These are phyloP conservation scores for Pythium aristosporum DNA, from an alignment of 352 stramenopile species.

Conservation along the genomic window DNA sequence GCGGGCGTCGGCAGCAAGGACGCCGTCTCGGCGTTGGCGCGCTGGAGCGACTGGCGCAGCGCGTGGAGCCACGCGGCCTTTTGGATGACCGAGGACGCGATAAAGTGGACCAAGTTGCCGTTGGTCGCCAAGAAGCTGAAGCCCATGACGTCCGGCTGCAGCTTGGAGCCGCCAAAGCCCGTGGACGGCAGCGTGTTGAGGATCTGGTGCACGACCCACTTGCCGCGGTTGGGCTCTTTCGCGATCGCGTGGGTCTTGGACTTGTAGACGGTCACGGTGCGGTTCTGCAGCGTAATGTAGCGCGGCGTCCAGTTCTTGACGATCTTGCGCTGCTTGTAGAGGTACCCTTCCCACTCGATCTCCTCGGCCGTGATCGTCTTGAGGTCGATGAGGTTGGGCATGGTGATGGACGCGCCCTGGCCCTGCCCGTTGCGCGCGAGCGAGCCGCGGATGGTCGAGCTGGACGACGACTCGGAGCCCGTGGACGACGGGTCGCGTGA, in stretches of 20 bases:
- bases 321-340: constrained; percentile 90
- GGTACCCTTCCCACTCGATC: constrained; percentile 86
- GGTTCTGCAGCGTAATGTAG: constrained; percentile 86
- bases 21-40: constrained; percentile 40
- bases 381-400: constrained; percentile 84
- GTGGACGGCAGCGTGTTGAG: constrained; percentile 73
- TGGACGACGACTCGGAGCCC: constrained; percentile 9
- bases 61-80: constrained; percentile 85
- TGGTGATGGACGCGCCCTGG: constrained; percentile 29
- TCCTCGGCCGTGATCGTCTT: constrained; percentile 86
- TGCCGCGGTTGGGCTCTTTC: constrained; percentile 74
- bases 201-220: constrained; percentile 83
- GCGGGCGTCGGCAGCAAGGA: constrained; percentile 30
- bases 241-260: constrained; percentile 83
- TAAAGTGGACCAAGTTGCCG: constrained; percentile 82
- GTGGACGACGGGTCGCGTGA: constrained; percentile 13
- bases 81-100: constrained; percentile 68
- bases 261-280: constrained; percentile 83
- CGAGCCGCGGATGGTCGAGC: constrained; percentile 17
- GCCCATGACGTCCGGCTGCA: constrained; percentile 72
- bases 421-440: constrained; percentile 20
- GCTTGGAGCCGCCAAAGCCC: constrained; percentile 76
- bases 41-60: constrained; percentile 69
- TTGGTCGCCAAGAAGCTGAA: constrained; percentile 87
- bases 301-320: constrained; percentile 88